Evolutionary conservation across 208 protist genomes (phyloP).

Genomic region (Trypanosoma scelopori): DNA sequence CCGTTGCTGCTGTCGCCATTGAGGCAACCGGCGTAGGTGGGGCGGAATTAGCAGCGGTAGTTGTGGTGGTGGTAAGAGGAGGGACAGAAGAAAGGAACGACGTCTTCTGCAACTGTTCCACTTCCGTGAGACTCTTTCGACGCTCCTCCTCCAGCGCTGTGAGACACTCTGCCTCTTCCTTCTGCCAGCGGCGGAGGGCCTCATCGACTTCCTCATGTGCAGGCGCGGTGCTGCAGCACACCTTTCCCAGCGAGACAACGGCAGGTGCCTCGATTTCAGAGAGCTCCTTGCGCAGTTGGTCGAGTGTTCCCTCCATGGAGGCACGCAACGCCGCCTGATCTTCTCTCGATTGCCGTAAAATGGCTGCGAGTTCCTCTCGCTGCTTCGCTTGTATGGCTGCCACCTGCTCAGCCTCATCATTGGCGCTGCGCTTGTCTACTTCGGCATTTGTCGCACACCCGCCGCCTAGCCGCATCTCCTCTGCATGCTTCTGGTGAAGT

Average conservation of each 20-base stretch:
- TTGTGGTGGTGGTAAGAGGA: neutral
- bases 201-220: constrained; percentile 3
- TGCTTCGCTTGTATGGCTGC: constrained; percentile 17
- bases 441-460: neutral
- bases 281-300: constrained; percentile 28
- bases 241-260: neutral
- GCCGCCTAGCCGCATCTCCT: neutral
- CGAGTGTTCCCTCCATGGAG: constrained; percentile 14
- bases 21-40: neutral
- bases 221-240: neutral
- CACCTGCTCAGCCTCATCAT: neutral
- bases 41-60: neutral
- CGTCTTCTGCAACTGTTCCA: neutral
- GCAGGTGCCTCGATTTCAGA: constrained; percentile 22
- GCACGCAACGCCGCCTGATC: constrained; percentile 10
- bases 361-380: constrained; percentile 18
- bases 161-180: constrained; percentile 17
- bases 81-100: neutral
- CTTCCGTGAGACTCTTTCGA: constrained; percentile 7
- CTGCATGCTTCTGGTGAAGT: constrained; percentile 12
- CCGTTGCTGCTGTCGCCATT: neutral
- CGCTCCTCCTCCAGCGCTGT: constrained; percentile 17
- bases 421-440: neutral
- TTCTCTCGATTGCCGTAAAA: constrained; percentile 9
- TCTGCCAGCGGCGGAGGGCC: constrained; percentile 12